Percentiles rank a stretch among this genome's conserved stretches.
Conservation (phyloP, 139 green algal species). For the Chlamydomonas sphaeroides region DNA sequence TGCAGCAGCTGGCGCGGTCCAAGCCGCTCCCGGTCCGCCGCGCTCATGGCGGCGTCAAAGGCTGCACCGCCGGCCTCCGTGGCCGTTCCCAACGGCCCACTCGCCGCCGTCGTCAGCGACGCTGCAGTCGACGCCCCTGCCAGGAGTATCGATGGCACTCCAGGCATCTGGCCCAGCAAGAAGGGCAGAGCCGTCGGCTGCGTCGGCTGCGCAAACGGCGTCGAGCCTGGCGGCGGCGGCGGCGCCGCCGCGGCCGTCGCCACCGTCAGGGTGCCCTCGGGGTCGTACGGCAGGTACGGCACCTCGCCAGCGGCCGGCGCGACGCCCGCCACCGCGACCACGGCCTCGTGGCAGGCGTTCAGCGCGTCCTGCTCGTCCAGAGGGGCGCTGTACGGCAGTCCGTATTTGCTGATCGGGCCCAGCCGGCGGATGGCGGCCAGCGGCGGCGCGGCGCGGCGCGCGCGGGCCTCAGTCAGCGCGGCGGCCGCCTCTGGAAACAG, state of each 20-base stretch:
- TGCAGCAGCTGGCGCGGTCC: neutral
- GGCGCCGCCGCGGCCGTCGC: neutral
- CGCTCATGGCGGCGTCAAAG: neutral
- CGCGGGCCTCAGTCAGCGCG: constrained; percentile 5
- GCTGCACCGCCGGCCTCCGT: neutral
- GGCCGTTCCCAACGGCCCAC: too few relatives aligned
- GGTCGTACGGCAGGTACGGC: constrained; percentile 21
- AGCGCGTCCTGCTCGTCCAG: neutral
- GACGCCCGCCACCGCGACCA: neutral
- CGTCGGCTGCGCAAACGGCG: neutral
- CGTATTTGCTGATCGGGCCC: constrained; percentile 25
- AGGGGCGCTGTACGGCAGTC: neutral
- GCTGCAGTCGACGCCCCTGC: too few relatives aligned
- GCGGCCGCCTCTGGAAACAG: constrained; percentile 46
- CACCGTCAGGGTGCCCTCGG: neutral
- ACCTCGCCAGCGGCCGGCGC: neutral
- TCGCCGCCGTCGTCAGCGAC: too few relatives aligned
- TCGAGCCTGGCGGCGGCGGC: too few relatives aligned
- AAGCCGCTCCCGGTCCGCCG: neutral
- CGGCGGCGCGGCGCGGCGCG: neutral
- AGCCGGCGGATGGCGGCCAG: neutral
- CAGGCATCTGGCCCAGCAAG: too few relatives aligned
- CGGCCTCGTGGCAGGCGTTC: neutral
- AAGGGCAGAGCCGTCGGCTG: neutral
- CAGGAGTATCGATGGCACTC: too few relatives aligned